Conservation (phyloP, 495 filamentous ascomycete species). For the Haplographium delicatum region DNA sequence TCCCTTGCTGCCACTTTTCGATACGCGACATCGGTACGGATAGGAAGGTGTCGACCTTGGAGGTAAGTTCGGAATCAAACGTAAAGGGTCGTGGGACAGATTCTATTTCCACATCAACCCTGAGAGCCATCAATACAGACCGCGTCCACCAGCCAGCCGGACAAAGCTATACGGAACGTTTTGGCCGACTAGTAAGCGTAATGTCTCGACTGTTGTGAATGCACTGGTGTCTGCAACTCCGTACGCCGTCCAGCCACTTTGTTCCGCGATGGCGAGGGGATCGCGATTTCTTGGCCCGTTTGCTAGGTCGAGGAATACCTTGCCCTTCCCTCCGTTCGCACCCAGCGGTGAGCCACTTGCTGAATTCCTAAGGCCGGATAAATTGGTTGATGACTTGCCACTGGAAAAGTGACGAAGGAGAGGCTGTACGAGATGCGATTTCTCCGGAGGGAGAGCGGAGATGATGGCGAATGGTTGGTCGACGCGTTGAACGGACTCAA, state of each 20-base stretch:
- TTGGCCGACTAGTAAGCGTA: slow-evolving; percentile 72
- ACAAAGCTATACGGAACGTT: slow-evolving; percentile 88
- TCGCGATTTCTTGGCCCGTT: slow-evolving; percentile 64
- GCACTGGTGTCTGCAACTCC: slow-evolving; percentile 72
- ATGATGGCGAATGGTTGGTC: slow-evolving; percentile 75
- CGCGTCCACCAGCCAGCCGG: slow-evolving; percentile 64
- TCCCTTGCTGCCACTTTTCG: too few relatives aligned
- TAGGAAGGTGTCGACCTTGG: too few relatives aligned
- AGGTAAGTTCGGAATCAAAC: too few relatives aligned
- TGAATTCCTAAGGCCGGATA: background rate
- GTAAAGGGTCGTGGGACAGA: too few relatives aligned
- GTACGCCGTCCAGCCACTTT: slow-evolving; percentile 72
- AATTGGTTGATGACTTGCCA: background rate
- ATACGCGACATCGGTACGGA: too few relatives aligned
- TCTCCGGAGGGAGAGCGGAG: slow-evolving; percentile 70
- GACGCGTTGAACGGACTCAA: slow-evolving; percentile 70
- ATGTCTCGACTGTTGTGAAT: slow-evolving; percentile 75
- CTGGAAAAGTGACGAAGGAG: slow-evolving; percentile 59
- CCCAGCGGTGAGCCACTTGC: too few relatives aligned
- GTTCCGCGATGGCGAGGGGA: slow-evolving; percentile 60
- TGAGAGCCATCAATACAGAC: slow-evolving; percentile 63
- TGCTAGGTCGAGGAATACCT: slow-evolving; percentile 76
- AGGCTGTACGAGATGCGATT: slow-evolving; percentile 73
- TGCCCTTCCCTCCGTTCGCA: slow-evolving; percentile 36
- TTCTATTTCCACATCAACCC: too few relatives aligned